Evolutionary conservation across 805 yeast genomes (phyloP).

Genomic region (Saccharomycopsis sp.): DNA sequence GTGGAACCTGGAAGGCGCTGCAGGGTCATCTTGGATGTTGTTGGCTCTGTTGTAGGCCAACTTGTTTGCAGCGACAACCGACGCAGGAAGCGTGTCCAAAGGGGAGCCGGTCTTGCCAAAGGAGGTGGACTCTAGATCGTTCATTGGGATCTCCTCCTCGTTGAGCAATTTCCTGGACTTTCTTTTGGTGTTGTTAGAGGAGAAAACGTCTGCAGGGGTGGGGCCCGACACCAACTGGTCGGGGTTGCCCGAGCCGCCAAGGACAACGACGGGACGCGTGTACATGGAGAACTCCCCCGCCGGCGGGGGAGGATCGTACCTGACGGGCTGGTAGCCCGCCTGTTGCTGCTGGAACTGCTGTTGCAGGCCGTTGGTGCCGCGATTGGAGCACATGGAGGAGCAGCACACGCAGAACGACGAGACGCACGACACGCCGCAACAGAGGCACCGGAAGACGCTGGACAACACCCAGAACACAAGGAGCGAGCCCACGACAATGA

Average conservation of each 20-base stretch:
- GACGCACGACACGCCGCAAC: conserved; percentile 38
- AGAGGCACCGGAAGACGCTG: conserved; percentile 37
- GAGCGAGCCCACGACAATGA: conserved; percentile 43
- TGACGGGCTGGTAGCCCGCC: neutral
- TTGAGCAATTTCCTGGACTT: no score
- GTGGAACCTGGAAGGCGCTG: no score
- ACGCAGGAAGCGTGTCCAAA: no score
- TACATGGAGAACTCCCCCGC: no score
- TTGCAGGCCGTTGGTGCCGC: conserved; percentile 15
- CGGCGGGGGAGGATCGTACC: conserved; percentile 5
- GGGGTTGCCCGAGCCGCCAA: no score
- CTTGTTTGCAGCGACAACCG: conserved; percentile 4
- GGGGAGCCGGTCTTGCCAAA: no score
- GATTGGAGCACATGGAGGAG: conserved; percentile 8
- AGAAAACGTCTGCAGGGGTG: no score
- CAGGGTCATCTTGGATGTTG: no score
- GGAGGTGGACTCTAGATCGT: no score
- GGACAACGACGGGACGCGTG: neutral
- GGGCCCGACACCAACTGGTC: no score
- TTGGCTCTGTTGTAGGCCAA: conserved; percentile 5
- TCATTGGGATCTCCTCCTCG: no score
- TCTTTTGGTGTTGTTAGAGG: no score
- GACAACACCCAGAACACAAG: conserved; percentile 40
- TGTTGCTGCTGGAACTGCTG: conserved; percentile 1
- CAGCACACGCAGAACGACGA: conserved; percentile 36